A percentile compares a stretch with the other conserved stretches of the same genome.
Evolutionary conservation across 2,329 filamentous ascomycete species (phyloP).

Genomic region (Fusarium lyarnte): DNA sequence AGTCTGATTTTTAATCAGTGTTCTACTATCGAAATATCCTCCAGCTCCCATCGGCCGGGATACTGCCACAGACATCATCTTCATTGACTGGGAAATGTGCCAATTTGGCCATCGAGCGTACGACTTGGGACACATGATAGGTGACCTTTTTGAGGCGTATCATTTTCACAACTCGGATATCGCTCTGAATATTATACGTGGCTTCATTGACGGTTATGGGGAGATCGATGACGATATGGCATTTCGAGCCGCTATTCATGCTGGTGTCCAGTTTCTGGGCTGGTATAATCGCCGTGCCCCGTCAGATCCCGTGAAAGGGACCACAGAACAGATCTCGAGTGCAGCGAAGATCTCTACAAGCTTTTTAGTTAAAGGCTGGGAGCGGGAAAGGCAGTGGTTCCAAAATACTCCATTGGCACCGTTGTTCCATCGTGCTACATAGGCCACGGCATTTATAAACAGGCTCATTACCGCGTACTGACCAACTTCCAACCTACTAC

Average conservation of each 20-base stretch:
- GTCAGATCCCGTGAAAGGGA: background rate
- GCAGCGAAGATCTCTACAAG: background rate
- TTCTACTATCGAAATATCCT: background rate
- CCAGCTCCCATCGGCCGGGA: background rate
- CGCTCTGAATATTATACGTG: background rate
- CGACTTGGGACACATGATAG: background rate
- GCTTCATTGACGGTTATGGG: background rate
- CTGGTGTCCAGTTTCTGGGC: background rate
- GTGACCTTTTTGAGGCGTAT: background rate
- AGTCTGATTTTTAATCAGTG: background rate
- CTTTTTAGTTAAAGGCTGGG: background rate
- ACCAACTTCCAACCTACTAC: background rate
- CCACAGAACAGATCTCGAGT: background rate
- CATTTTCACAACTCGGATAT: background rate
- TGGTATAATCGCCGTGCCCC: background rate
- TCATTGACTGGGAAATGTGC: background rate
- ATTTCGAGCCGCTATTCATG: background rate
- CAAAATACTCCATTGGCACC: background rate
- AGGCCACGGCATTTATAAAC: background rate
- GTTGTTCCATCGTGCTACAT: background rate
- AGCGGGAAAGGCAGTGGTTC: background rate
- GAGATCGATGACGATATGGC: background rate
- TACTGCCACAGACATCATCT: background rate
- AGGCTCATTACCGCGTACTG: background rate
- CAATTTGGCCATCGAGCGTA: background rate